phyloP scores from a whole-genome alignment of 2,329 filamentous ascomycete species.

The Exophiala sp. region DNA sequence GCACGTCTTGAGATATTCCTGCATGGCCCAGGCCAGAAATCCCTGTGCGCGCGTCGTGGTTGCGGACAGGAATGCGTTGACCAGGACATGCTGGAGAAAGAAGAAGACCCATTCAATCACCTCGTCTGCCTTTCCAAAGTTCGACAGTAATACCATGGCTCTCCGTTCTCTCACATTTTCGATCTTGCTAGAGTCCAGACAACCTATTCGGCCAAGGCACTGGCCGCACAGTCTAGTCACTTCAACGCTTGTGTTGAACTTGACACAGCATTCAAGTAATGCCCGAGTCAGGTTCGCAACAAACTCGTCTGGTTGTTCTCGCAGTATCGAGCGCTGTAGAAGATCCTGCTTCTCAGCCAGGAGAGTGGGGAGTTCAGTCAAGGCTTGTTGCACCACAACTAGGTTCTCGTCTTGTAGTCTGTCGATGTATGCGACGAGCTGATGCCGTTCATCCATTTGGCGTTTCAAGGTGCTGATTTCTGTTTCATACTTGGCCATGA shows the following conservation, averaged over 20 bases:
- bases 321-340: slow-evolving; percentile 70
- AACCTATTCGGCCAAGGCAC: slow-evolving; percentile 83
- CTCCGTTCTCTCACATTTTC: slow-evolving; percentile 71
- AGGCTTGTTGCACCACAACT: slow-evolving; percentile 73
- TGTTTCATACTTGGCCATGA: slow-evolving; percentile 61
- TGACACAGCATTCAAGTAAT: slow-evolving; percentile 77
- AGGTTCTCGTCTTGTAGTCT: slow-evolving; percentile 77
- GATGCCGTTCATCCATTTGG: slow-evolving; percentile 59
- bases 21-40: slow-evolving; percentile 90
- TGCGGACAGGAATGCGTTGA: slow-evolving; percentile 84
- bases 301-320: slow-evolving; percentile 74
- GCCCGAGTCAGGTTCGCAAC: slow-evolving; percentile 67
- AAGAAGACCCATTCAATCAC: slow-evolving; percentile 80
- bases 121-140: slow-evolving; percentile 73
- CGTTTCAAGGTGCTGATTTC: slow-evolving; percentile 60
- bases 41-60: slow-evolving; percentile 84
- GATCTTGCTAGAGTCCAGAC: slow-evolving; percentile 82
- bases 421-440: slow-evolving; percentile 64
- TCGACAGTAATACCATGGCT: slow-evolving; percentile 79
- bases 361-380: slow-evolving; percentile 70
- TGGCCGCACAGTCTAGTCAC: slow-evolving; percentile 70
- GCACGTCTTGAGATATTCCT: slow-evolving; percentile 75
- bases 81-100: slow-evolving; percentile 77
- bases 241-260: slow-evolving; percentile 62
- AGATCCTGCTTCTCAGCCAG: slow-evolving; percentile 68